These are phyloP conservation scores for Vanilla planifolia DNA, from an alignment of 106 monocot genomes.

Conservation along the genomic window DNA sequence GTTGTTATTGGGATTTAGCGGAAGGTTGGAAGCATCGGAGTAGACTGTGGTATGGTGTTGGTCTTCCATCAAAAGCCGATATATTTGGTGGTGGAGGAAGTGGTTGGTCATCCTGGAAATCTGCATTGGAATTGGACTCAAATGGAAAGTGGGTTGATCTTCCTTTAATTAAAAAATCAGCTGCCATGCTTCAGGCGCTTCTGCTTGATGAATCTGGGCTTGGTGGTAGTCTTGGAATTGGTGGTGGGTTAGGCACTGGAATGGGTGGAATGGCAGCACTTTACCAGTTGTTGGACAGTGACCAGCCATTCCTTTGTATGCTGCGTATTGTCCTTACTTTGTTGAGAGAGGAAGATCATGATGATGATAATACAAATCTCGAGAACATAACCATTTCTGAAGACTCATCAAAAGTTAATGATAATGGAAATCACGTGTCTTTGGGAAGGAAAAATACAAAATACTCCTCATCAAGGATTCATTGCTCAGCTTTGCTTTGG, in stretches of 20 bases:
- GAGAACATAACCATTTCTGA: conserved; percentile 58
- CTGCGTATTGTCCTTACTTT: conserved; percentile 83
- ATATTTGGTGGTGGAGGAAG: conserved; percentile 83
- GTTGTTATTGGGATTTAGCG: conserved; percentile 65
- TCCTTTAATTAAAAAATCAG: conserved; percentile 84
- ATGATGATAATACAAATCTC: conserved; percentile 68
- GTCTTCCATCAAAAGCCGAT: conserved; percentile 39
- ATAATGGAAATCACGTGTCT: conserved; percentile 26
- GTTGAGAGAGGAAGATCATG: conserved; percentile 90
- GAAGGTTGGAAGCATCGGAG: conserved; percentile 90
- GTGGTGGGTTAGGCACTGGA: conserved; percentile 88
- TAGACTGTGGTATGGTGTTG: conserved; percentile 95
- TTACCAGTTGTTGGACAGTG: conserved; percentile 90
- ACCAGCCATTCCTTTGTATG: conserved; percentile 97
- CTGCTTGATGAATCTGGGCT: conserved; percentile 89
- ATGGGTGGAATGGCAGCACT: conserved; percentile 80
- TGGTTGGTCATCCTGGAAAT: conserved; percentile 82
- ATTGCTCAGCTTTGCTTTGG: conserved; percentile 88
- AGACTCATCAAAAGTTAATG: conserved; percentile 52
- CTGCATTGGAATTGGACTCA: conserved; percentile 70
- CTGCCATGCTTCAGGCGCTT: conserved; percentile 80
- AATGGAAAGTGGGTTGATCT: conserved; percentile 85
- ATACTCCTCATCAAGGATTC: conserved; percentile 52
- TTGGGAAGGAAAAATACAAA: conserved; percentile 39
- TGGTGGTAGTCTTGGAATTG: conserved; percentile 77